Percentiles rank a stretch among this genome's conserved stretches.
phyloP scores from a whole-genome alignment of 163 green algal species.

The Volvox carteri region DNA sequence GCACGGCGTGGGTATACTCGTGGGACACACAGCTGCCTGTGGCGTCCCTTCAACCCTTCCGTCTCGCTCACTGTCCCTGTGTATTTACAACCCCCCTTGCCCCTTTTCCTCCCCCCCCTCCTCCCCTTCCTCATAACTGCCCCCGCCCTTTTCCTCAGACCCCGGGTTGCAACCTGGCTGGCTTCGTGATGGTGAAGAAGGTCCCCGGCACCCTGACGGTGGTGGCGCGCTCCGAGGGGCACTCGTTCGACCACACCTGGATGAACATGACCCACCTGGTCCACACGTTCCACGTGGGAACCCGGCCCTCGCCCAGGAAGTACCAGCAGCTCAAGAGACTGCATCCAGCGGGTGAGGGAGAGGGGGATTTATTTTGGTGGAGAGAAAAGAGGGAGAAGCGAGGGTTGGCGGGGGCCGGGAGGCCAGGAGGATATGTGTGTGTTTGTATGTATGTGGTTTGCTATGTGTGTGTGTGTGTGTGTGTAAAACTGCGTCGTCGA shows the following conservation, averaged over 20 bases:
- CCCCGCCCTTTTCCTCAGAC: too few relatives aligned
- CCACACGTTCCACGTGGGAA: slow-evolving; percentile 80
- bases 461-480: not conserved
- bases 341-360: slow-evolving; percentile 28
- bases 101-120: not conserved
- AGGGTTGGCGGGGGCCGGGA: too few relatives aligned
- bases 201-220: slow-evolving; percentile 95
- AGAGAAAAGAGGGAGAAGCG: too few relatives aligned
- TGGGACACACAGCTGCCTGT: too few relatives aligned
- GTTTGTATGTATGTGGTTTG: slow-evolving; percentile 1
- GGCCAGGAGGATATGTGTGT: not conserved
- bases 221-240: slow-evolving; percentile 81
- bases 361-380: too few relatives aligned
- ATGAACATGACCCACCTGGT: slow-evolving; percentile 93
- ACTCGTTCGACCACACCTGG: slow-evolving; percentile 90
- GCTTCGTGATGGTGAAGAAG: slow-evolving; percentile 97
- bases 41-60: too few relatives aligned
- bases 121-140: too few relatives aligned
- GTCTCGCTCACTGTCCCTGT: too few relatives aligned
- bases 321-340: slow-evolving; percentile 60
- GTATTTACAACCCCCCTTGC: not conserved
- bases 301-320: slow-evolving; percentile 75
- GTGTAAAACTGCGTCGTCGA: too few relatives aligned
- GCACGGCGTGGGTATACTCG: too few relatives aligned
- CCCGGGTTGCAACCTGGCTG: slow-evolving; percentile 67